phyloP scores from a whole-genome alignment of 768 basidiomycete species.

The Leucocoprinus sp. region DNA sequence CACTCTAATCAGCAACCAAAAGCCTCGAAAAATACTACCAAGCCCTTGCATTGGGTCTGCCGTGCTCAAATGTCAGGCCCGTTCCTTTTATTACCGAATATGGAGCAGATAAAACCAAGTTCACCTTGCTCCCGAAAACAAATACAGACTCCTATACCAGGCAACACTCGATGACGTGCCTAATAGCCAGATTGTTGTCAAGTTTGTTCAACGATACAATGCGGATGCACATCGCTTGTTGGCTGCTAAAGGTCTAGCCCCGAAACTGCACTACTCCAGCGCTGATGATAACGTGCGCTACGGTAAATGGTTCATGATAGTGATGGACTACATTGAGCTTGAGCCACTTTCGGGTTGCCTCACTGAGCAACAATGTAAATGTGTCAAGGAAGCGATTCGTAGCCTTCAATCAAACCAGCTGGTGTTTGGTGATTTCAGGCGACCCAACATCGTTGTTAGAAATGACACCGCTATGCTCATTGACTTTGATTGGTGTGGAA shows the following conservation, averaged over 20 bases:
- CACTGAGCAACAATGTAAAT: too few species aligned
- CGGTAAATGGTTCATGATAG: not conserved
- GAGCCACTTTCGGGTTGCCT: not conserved
- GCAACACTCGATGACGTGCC: not conserved
- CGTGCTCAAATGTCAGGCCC: not conserved
- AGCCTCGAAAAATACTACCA: too few species aligned
- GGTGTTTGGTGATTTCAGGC: slow-evolving; percentile 12
- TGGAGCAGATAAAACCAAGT: not conserved
- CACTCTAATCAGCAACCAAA: too few species aligned
- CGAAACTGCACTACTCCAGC: not conserved
- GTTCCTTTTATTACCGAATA: not conserved
- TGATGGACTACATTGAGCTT: not conserved
- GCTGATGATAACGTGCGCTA: not conserved
- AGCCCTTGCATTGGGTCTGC: too few species aligned
- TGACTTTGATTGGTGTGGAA: slow-evolving; percentile 12
- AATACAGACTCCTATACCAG: too few species aligned
- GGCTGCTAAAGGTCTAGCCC: not conserved
- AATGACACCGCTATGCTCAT: slow-evolving; percentile 2
- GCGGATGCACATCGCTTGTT: slow-evolving; percentile 6
- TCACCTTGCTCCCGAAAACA: not conserved
- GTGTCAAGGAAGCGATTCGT: not conserved
- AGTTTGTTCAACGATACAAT: slow-evolving; percentile 3
- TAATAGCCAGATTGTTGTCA: not conserved
- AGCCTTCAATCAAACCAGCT: not conserved
- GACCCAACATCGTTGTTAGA: slow-evolving; percentile 7